Percentiles rank a stretch among this genome's conserved stretches.
Evolutionary conservation across 148 eudicot genomes (phyloP).

Genomic region (Rhododendron ovatum): DNA sequence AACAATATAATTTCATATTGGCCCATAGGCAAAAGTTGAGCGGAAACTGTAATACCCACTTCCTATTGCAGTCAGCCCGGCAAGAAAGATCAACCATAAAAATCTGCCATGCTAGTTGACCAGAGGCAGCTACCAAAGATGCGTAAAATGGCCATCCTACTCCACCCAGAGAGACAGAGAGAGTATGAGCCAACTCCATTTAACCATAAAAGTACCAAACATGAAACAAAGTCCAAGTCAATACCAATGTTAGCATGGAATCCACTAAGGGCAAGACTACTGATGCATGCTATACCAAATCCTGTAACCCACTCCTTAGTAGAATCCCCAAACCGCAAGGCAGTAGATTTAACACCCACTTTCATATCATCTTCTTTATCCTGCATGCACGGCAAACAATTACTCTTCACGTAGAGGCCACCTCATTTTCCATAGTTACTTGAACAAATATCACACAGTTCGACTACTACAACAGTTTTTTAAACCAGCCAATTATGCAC

Average conservation of each 20-base stretch:
- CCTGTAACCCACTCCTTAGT: constrained; percentile 75
- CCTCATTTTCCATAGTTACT: not conserved
- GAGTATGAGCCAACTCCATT: not conserved
- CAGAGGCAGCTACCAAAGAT: constrained; percentile 59
- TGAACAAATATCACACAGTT: not conserved
- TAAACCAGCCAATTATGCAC: not conserved
- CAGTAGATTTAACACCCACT: constrained; percentile 94
- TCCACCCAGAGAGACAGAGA: constrained; percentile 13
- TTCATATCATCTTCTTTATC: constrained; percentile 87
- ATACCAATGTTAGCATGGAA: constrained; percentile 73
- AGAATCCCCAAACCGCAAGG: constrained; percentile 86
- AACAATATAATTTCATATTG: not conserved
- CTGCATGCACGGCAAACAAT: constrained; percentile 29
- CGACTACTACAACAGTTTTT: not conserved
- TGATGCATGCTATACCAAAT: constrained; percentile 70
- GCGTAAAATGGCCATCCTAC: constrained; percentile 86
- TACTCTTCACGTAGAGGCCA: not conserved
- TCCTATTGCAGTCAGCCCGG: constrained; percentile 76
- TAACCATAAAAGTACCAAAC: not conserved
- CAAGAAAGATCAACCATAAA: constrained; percentile 68
- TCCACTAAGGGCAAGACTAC: constrained; percentile 78
- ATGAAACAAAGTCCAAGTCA: constrained; percentile 1
- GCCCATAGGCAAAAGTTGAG: not conserved
- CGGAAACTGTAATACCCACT: constrained; percentile 37
- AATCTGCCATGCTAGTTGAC: constrained; percentile 88